Base-by-base conservation (phyloP, 352 stramenopile genomes). In the Pythium dissimile region DNA sequence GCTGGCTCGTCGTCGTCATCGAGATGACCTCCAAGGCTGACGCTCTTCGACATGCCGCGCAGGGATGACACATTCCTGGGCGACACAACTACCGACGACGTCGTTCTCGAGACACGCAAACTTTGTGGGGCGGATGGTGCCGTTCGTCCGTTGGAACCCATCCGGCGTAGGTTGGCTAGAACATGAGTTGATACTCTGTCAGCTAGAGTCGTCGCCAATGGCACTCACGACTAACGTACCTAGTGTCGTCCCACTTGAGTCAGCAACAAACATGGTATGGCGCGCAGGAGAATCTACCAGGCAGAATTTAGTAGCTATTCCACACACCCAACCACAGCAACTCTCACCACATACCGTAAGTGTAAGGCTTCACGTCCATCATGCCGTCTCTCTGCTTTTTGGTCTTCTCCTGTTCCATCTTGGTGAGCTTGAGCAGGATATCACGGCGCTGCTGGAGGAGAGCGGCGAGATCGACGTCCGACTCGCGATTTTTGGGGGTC, bases 381-480 rank as follows among this genome's bases (percentile, higher is more conserved):
- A 64, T 51, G 47, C 20, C 21, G 59, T 70, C 9, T 64, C 67
- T 46, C 42, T 74, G 62, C 31, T 81, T 77, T 41, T 62, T 75
- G 58, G 69, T 75, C 49, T 88, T 80, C 31, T 78, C 64, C 46
- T 85, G 67, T 46, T 91, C 76, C 35, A 90, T 53, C 37, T 77
- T 68, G 44, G 71, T 72, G 27, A 94, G 56, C 58, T 83, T 84
- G 39, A 86, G 66, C 13, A 94, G 56, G 44, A 94, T 89, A 16
- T 94, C 85, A 41, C 85, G 71, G 51, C 85, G 74, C 55, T 94
- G 85, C 5, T 75, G 62, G 23, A 94, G 60, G 30, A 94, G 56
- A 46, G 81, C 73, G 3, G 82, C 75, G 27, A 94, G 64, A 44
- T 94, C 85, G 35, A 94, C 81, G 60, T 94, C 85, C 13, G 80